These are phyloP conservation scores for Vitis hybrid DNA, from an alignment of 177 flowering plant species.

Conservation along the genomic window DNA sequence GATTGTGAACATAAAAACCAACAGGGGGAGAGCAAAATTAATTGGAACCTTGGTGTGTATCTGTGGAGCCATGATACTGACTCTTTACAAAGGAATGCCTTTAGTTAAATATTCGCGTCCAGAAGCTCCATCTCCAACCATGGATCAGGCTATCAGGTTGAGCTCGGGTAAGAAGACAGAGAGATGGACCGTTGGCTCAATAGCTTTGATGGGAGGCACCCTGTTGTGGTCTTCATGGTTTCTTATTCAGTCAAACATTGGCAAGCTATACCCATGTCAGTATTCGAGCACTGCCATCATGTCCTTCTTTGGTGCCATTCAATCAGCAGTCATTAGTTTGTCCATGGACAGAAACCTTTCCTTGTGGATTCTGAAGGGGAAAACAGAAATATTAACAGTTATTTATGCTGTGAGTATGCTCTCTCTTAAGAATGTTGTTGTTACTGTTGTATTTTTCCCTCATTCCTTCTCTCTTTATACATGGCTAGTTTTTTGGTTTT, in stretches of 20 bases:
- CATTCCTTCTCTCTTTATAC: neutral
- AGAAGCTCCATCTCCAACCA: constrained; percentile 6
- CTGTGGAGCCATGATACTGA: constrained; percentile 60
- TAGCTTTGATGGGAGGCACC: constrained; percentile 45
- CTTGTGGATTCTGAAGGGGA: constrained; percentile 59
- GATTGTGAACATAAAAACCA: constrained; percentile 50
- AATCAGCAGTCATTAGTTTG: constrained; percentile 49
- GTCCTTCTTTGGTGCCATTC: constrained; percentile 63
- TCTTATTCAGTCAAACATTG: constrained; percentile 55
- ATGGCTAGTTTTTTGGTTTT: too few relatives aligned
- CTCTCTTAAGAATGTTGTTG: neutral
- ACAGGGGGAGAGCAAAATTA: constrained; percentile 58
- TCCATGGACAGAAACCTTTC: constrained; percentile 33
- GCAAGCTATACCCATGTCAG: constrained; percentile 52
- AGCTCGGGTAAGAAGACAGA: constrained; percentile 17
- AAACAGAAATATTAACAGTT: constrained; percentile 45
- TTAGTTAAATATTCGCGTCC: constrained; percentile 25
- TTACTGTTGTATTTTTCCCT: neutral
- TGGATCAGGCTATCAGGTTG: constrained; percentile 8
- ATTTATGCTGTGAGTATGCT: constrained; percentile 57
- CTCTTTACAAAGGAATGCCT: constrained; percentile 64
- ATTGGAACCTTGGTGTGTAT: constrained; percentile 58
- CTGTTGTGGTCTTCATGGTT: constrained; percentile 83
- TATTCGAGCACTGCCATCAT: constrained; percentile 74
- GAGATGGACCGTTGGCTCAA: constrained; percentile 56